phyloP scores from a whole-genome alignment of 2,329 filamentous ascomycete genomes.

The Fusarium sp. region DNA sequence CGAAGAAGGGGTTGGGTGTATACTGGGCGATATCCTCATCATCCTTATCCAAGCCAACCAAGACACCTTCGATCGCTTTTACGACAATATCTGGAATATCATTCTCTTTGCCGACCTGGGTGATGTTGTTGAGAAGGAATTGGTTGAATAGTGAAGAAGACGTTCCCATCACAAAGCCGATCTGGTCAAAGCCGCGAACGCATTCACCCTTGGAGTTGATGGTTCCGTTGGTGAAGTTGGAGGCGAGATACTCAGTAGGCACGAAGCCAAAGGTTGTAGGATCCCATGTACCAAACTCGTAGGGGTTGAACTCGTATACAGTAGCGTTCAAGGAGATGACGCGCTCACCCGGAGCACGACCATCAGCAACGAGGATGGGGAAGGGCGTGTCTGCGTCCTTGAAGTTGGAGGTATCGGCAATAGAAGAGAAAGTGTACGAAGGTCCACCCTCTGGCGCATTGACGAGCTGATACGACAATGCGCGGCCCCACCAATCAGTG shows the following conservation, averaged over 20 bases:
- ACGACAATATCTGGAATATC: conserved; percentile 52
- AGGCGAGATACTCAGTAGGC: conserved; percentile 67
- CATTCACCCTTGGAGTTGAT: conserved; percentile 55
- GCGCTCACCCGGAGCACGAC: conserved; percentile 54
- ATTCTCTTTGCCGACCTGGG: conserved; percentile 59
- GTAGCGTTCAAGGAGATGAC: conserved; percentile 65
- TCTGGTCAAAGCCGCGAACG: conserved; percentile 77
- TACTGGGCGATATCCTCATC: conserved; percentile 81
- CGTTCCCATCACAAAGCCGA: conserved; percentile 83
- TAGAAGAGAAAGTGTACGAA: conserved; percentile 82
- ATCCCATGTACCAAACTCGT: conserved; percentile 74
- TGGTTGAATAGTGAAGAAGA: conserved; percentile 83
- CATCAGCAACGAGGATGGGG: conserved; percentile 60
- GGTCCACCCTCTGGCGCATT: conserved; percentile 79
- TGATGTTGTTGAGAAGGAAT: conserved; percentile 63
- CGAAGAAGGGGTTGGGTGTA: conserved; percentile 66
- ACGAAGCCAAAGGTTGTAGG: conserved; percentile 67
- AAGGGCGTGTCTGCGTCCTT: conserved; percentile 55
- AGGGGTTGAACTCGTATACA: conserved; percentile 73
- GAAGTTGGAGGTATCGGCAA: conserved; percentile 56
- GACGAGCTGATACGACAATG: conserved; percentile 84
- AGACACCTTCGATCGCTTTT: conserved; percentile 58
- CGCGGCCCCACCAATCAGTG: conserved; percentile 90
- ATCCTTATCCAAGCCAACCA: conserved; percentile 62
- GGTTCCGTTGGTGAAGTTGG: conserved; percentile 62